Evolutionary conservation across 345 rosid genomes (phyloP).

Genomic region (Lepidium didymum): DNA sequence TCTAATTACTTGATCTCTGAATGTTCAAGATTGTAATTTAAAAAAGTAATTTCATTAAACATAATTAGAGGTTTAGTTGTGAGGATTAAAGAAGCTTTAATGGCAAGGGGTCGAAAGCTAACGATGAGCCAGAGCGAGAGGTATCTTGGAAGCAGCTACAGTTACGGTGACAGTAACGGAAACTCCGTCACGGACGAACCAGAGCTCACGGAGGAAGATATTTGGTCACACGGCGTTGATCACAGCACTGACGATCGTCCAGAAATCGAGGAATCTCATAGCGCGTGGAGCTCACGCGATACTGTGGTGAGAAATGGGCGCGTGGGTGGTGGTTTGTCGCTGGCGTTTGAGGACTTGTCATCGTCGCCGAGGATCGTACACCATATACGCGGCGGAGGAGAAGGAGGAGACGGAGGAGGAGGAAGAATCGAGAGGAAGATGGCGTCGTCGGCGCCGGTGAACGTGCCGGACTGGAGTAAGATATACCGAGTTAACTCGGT

Average conservation of each 20-base stretch:
- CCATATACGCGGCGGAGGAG: conserved; percentile 47
- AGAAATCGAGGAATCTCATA: not conserved
- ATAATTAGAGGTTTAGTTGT: not conserved
- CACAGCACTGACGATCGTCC: conserved; percentile 21
- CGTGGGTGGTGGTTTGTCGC: conserved; percentile 61
- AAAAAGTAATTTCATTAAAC: not conserved
- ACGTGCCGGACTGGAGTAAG: conserved; percentile 96
- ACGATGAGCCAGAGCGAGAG: conserved; percentile 75
- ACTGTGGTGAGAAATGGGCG: conserved; percentile 21
- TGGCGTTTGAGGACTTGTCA: conserved; percentile 54
- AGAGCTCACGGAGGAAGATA: conserved; percentile 77
- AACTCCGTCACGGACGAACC: conserved; percentile 28
- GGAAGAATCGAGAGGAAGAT: not conserved
- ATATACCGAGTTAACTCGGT: conserved; percentile 70
- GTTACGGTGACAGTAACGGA: conserved; percentile 22
- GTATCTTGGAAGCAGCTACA: conserved; percentile 41
- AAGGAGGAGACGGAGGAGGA: conserved; percentile 4
- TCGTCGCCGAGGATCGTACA: conserved; percentile 63
- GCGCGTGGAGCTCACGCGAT: conserved; percentile 44
- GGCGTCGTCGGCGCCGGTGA: conserved; percentile 68
- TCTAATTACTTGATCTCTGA: conserved; percentile 3
- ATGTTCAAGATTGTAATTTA: not conserved
- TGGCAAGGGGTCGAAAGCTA: conserved; percentile 61
- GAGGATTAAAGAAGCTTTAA: not conserved
- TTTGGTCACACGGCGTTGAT: conserved; percentile 67